phyloP scores from a whole-genome alignment of 1,284 basidiomycete genomes.

The Psilocybe mexicana region DNA sequence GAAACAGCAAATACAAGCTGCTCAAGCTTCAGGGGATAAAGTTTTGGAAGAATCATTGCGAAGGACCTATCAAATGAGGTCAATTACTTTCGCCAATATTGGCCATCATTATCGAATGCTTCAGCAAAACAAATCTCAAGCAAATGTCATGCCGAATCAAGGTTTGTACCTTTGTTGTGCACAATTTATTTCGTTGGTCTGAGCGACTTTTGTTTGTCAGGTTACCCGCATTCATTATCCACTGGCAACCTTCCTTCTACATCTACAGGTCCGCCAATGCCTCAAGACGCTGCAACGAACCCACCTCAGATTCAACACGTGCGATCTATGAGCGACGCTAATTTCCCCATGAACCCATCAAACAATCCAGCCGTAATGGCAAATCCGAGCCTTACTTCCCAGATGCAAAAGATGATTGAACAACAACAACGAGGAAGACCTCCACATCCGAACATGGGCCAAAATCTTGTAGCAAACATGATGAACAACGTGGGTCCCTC shows the following conservation, averaged over 20 bases:
- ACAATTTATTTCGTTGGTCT: not conserved
- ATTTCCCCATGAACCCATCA: not conserved
- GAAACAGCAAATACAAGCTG: conserved; percentile 20
- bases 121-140: not conserved
- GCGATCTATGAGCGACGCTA: conserved; percentile 9
- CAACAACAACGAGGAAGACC: conserved; percentile 1
- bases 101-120: not conserved
- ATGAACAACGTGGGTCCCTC: not conserved
- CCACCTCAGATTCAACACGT: conserved; percentile 9
- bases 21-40: conserved; percentile 55
- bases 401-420: conserved; percentile 56
- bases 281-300: not conserved
- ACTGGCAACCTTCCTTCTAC: not conserved
- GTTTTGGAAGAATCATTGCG: conserved; percentile 63
- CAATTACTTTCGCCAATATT: conserved; percentile 21
- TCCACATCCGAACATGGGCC: not conserved
- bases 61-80: conserved; percentile 41
- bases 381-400: conserved; percentile 31
- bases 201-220: not conserved
- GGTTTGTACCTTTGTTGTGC: not conserved
- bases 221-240: not conserved
- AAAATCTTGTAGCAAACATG: not conserved
- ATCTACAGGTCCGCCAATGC: not conserved
- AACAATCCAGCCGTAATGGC: not conserved
- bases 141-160: not conserved